A percentile compares a stretch with the other conserved stretches of the same genome.
phyloP scores from a whole-genome alignment of 768 basidiomycete species.

The Boletus reticulatus region DNA sequence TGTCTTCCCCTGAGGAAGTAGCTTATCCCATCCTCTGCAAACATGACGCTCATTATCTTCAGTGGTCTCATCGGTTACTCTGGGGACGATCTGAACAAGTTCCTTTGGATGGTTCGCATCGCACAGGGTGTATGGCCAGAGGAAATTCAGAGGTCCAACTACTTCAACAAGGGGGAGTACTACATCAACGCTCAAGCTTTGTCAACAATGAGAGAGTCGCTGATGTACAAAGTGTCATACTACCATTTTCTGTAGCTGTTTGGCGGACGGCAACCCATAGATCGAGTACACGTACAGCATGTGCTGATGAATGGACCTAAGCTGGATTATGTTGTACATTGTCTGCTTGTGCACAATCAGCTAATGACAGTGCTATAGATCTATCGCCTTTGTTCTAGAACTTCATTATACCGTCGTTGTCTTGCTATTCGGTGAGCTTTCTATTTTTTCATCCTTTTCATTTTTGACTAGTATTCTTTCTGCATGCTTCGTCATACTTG shows the following conservation, averaged over 20 bases:
- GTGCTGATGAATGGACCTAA: constrained; percentile 76
- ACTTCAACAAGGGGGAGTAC: constrained; percentile 96
- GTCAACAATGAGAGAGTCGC: constrained; percentile 85
- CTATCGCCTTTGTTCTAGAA: too few relatives aligned
- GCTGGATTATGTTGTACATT: constrained; percentile 84
- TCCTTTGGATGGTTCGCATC: constrained; percentile 97
- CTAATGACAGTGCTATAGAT: too few relatives aligned
- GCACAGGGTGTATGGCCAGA: constrained; percentile 98
- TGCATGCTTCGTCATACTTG: too few relatives aligned
- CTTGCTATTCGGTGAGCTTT: too few relatives aligned
- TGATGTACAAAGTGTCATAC: constrained; percentile 99
- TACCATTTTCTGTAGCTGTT: constrained; percentile 93
- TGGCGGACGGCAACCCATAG: constrained; percentile 67
- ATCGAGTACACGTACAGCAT: constrained; percentile 87
- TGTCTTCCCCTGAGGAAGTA: constrained; percentile 91
- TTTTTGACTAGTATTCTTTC: too few relatives aligned
- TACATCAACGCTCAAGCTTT: constrained; percentile 84
- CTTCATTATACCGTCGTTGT: too few relatives aligned
- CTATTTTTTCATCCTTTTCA: too few relatives aligned
- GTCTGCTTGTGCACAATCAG: too few relatives aligned
- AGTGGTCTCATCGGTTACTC: constrained; percentile 96
- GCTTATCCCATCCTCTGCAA: constrained; percentile 96
- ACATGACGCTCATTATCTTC: constrained; percentile 95
- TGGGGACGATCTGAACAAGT: constrained; percentile 99
- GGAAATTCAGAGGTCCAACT: constrained; percentile 92